Evolutionary conservation across 192 early-diverging fungal genomes (phyloP), one percentile per base, ranked within the genome.

Genomic region (Mortierella hygrophila): DNA sequence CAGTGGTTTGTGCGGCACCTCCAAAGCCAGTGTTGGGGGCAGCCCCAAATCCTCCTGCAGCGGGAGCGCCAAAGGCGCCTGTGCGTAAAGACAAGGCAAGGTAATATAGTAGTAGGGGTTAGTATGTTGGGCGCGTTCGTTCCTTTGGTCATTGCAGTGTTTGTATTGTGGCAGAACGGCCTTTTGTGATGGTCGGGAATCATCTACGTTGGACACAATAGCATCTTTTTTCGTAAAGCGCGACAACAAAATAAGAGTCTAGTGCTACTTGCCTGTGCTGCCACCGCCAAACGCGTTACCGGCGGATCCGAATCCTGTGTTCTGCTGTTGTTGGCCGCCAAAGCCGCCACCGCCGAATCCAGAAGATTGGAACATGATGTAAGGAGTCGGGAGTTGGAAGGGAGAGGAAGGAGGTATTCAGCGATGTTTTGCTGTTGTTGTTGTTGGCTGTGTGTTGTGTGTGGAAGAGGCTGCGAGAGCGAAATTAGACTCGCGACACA

Each of bases 281-380:
- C 84, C 84, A 8, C 79, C 77, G 35, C 84, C 84, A 49, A 86
- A 86, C 70, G 78, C 72, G 76, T 73, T 80, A 42, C 74, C 75
- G 7, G 55, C 79, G 29, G 75, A 72, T 74, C 84, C 84, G 49
- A 86, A 86, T 73, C 84, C 84, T 44, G 86, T 49, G 70, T 72
- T 82, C 72, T 88, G 79, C 29, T 88, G 87, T 35, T 88, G 87
- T 49, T 75, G 81, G 23, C 74, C 81, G 2, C 86, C 87, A 78
- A 88, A 88, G 78, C 87, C 87, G 65, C 78, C 57, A 46, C 68
- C 54, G 69, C 76, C 75, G 69, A 80, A 83, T 42, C 78, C 76
- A 60, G 76, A 44, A 47, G 76, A 46, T 42, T 18, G 60, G 60
- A 79, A 88, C 80, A 82, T 88, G 71, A 57, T 70, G 41, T 37